Percentiles rank a stretch among this genome's conserved stretches.
Conservation (phyloP, 164 flowering plant species). For the Nelumbo lutea region DNA sequence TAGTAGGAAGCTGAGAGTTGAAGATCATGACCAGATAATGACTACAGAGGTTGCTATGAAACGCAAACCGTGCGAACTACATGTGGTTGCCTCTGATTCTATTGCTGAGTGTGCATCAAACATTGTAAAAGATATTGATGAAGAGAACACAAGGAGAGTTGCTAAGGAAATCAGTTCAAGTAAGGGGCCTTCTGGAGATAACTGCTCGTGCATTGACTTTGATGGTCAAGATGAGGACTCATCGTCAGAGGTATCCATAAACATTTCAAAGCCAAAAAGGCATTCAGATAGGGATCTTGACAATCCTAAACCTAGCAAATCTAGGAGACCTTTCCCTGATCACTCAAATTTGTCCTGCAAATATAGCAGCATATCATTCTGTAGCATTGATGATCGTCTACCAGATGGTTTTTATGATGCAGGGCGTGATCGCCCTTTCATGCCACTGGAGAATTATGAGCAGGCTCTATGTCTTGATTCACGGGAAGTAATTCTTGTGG, state of each 20-base stretch:
- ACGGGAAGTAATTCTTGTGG: too few species aligned
- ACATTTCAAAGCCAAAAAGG: slow-evolving; percentile 53
- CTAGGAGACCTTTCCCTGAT: slow-evolving; percentile 38
- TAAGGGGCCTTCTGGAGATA: slow-evolving; percentile 18
- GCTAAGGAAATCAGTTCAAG: slow-evolving; percentile 15
- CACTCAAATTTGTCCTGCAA: slow-evolving; percentile 42
- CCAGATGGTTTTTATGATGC: slow-evolving; percentile 98
- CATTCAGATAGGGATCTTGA: slow-evolving; percentile 63
- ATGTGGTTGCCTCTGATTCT: slow-evolving; percentile 16
- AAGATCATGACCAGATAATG: slow-evolving; percentile 27
- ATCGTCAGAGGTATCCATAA: slow-evolving; percentile 31
- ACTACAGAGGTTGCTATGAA: slow-evolving; percentile 24
- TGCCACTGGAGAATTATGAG: slow-evolving; percentile 41
- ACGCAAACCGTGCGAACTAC: slow-evolving; percentile 26
- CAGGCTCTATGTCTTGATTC: slow-evolving; percentile 28
- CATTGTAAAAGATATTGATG: slow-evolving; percentile 20
- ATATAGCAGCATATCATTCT: slow-evolving; percentile 63
- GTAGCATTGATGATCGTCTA: slow-evolving; percentile 59
- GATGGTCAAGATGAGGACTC: slow-evolving; percentile 25
- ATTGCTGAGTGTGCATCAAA: slow-evolving; percentile 27
- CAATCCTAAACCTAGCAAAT: slow-evolving; percentile 86
- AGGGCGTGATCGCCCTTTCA: too few species aligned
- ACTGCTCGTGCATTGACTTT: slow-evolving; percentile 23
- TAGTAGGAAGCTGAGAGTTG: slow-evolving; percentile 65
- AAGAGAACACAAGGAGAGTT: slow-evolving; percentile 15